A percentile compares a stretch with the other conserved stretches of the same genome.
These are phyloP conservation scores for Candolleomyces efflorescens DNA, from an alignment of 768 basidiomycete genomes.

Conservation along the genomic window DNA sequence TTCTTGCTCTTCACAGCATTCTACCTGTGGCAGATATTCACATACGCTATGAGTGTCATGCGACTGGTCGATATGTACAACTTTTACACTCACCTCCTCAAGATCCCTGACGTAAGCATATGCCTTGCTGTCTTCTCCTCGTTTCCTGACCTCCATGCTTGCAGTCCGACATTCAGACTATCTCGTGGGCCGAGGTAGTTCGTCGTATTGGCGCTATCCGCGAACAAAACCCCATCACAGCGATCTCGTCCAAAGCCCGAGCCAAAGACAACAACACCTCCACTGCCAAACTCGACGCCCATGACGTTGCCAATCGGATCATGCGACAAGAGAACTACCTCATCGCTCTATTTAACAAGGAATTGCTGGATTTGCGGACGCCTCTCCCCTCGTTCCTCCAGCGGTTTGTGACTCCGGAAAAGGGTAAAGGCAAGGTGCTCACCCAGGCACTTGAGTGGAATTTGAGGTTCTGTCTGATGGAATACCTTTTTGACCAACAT, in stretches of 20 bases:
- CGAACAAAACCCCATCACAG: conserved; percentile 90
- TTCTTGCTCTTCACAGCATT: conserved; percentile 83
- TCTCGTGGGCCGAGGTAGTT: conserved; percentile 95
- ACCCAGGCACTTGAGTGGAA: conserved; percentile 98
- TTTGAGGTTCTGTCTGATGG: conserved; percentile 90
- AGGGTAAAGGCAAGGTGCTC: conserved; percentile 72
- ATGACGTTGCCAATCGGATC: conserved; percentile 97
- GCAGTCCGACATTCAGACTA: conserved; percentile 95
- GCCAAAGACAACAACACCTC: conserved; percentile 52
- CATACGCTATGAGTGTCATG: conserved; percentile 69
- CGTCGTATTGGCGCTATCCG: conserved; percentile 85
- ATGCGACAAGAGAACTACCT: conserved; percentile 98
- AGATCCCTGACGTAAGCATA: conserved; percentile 80
- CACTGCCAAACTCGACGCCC: conserved; percentile 90
- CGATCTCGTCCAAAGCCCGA: conserved; percentile 63
- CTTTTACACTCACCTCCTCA: conserved; percentile 92
- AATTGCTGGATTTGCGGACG: conserved; percentile 82
- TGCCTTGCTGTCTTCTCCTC: background rate
- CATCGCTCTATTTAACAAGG: conserved; percentile 97
- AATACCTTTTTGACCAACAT: conserved; percentile 87
- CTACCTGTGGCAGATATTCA: conserved; percentile 83
- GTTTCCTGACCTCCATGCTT: conserved; percentile 9
- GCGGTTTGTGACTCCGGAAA: conserved; percentile 44
- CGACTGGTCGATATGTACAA: conserved; percentile 92
- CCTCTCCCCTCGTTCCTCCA: conserved; percentile 66